phyloP scores from a whole-genome alignment of 2,329 filamentous ascomycete genomes.

The Myriosclerotinia curreyana region DNA sequence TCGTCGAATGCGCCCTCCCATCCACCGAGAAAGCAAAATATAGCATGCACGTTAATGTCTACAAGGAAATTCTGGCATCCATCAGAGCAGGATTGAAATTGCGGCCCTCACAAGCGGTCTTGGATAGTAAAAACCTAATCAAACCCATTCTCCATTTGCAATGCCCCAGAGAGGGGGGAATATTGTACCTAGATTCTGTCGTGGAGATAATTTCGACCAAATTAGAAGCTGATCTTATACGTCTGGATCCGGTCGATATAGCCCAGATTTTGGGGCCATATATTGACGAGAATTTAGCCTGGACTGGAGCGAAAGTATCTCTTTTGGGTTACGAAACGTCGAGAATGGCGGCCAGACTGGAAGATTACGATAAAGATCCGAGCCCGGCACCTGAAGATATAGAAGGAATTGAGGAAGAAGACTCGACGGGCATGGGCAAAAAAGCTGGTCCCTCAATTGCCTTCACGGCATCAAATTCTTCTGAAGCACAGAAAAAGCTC shows the following conservation, averaged over 20 bases:
- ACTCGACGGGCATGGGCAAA: slow-evolving; percentile 2
- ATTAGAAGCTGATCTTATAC: slow-evolving; percentile 63
- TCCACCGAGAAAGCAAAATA: slow-evolving; percentile 32
- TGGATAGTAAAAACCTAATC: slow-evolving; percentile 34
- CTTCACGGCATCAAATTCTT: slow-evolving; percentile 13
- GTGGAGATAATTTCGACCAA: slow-evolving; percentile 61
- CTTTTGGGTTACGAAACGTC: slow-evolving; percentile 57
- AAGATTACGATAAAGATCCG: slow-evolving; percentile 49
- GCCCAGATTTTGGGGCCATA: slow-evolving; percentile 68
- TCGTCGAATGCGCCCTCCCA: slow-evolving; percentile 25
- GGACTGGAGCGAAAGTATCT: slow-evolving; percentile 48
- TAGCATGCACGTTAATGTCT: slow-evolving; percentile 36
- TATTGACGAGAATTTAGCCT: slow-evolving; percentile 57
- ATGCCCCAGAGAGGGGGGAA: slow-evolving; percentile 55
- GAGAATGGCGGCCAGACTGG: slow-evolving; percentile 52
- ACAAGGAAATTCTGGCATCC: slow-evolving; percentile 45
- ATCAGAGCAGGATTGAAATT: slow-evolving; percentile 50
- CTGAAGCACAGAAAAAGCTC: slow-evolving; percentile 12
- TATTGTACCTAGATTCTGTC: slow-evolving; percentile 55
- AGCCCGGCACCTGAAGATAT: slow-evolving; percentile 43
- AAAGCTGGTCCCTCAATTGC: slow-evolving; percentile 6
- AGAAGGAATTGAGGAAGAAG: slow-evolving; percentile 44
- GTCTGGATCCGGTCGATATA: slow-evolving; percentile 66
- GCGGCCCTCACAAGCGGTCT: slow-evolving; percentile 37
- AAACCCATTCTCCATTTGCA: slow-evolving; percentile 58